phyloP scores from a whole-genome alignment of 192 early-diverging fungal species.

The Podila verticillata region DNA sequence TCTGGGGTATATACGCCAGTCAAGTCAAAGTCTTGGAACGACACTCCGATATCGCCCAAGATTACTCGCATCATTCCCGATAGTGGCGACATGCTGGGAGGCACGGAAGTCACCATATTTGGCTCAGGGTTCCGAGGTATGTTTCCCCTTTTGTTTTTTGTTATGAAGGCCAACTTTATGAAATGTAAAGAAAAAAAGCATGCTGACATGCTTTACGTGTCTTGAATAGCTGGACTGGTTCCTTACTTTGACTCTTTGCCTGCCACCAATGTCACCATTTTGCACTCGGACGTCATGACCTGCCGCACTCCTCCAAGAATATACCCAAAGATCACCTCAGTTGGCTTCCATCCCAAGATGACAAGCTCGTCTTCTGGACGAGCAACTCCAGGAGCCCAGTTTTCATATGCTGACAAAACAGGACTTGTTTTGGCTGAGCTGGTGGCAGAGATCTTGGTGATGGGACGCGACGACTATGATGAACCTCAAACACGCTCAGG shows the following conservation, averaged over 20 bases:
- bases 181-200: background rate
- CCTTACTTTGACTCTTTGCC: constrained; percentile 44
- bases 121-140: constrained; percentile 46
- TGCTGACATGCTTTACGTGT: background rate
- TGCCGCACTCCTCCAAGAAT: constrained; percentile 37
- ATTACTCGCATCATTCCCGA: constrained; percentile 44
- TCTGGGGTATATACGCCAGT: constrained; percentile 15
- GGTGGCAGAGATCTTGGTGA: constrained; percentile 39
- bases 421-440: constrained; percentile 35
- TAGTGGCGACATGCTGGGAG: constrained; percentile 45
- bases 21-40: constrained; percentile 45
- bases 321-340: constrained; percentile 20
- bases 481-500: background rate
- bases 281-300: constrained; percentile 42
- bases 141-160: background rate
- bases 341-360: constrained; percentile 31
- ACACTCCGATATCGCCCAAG: constrained; percentile 22
- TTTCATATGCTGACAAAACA: constrained; percentile 45
- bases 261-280: constrained; percentile 25
- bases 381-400: constrained; percentile 4
- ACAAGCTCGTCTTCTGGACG: constrained; percentile 1
- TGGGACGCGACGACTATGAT: constrained; percentile 25
- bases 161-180: background rate
- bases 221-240: constrained; percentile 18
- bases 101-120: constrained; percentile 48